Conservation (phyloP, 1,284 basidiomycete genomes). For the Thecaphora thlaspeos region DNA sequence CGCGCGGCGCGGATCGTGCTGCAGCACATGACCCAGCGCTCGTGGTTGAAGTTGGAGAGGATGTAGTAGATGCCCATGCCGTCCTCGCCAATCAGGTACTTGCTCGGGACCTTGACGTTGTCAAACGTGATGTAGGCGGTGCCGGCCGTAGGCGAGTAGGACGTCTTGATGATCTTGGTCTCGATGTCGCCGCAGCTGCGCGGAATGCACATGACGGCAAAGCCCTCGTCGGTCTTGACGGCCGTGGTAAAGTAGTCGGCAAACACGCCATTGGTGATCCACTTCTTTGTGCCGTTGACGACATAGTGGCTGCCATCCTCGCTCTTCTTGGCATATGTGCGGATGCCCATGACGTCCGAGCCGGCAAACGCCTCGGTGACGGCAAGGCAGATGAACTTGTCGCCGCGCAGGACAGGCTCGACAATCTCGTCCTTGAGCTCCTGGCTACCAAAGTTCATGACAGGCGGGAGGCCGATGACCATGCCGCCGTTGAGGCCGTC, state of each 20-base stretch:
- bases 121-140: conserved; percentile 85
- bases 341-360: conserved; percentile 69
- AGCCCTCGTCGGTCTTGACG: conserved; percentile 67
- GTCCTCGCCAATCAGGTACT: conserved; percentile 80
- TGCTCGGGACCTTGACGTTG: conserved; percentile 80
- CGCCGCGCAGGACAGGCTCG: conserved; percentile 75
- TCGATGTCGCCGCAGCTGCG: conserved; percentile 65
- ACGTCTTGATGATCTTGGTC: conserved; percentile 74
- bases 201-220: conserved; percentile 76
- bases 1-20: conserved; percentile 66
- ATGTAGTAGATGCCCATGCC: conserved; percentile 77
- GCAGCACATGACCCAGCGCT: conserved; percentile 69
- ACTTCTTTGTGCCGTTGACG: conserved; percentile 62
- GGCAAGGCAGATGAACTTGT: conserved; percentile 79
- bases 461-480: conserved; percentile 59
- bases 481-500: conserved; percentile 59
- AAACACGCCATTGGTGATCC: conserved; percentile 84
- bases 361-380: conserved; percentile 90
- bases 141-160: conserved; percentile 58
- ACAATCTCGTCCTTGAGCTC: conserved; percentile 76
- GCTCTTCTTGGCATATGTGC: conserved; percentile 77
- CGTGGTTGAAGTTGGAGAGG: conserved; percentile 62
- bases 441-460: conserved; percentile 78
- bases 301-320: conserved; percentile 70
- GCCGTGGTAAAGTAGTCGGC: conserved; percentile 62